These are phyloP conservation scores for Pythium scleroteichum DNA, from an alignment of 352 stramenopile genomes.

Conservation along the genomic window DNA sequence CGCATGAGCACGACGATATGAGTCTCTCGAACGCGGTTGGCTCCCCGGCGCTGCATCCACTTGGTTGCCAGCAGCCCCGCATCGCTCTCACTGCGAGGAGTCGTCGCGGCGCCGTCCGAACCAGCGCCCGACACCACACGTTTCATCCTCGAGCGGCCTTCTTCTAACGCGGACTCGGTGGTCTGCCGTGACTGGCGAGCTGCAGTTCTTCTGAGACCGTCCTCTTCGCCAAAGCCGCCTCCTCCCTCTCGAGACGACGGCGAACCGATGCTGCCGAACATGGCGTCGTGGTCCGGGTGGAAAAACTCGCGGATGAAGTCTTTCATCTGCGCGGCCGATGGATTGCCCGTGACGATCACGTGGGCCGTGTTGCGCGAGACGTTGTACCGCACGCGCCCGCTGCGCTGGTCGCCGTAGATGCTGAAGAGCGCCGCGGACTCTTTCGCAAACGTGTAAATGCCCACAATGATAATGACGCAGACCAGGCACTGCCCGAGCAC, in stretches of 20 bases:
- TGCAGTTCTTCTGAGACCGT: not conserved
- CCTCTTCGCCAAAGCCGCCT: constrained; percentile 20
- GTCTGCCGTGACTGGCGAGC: not conserved
- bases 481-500: constrained; percentile 78
- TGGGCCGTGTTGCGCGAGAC: constrained; percentile 68
- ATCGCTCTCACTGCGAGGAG: constrained; percentile 14
- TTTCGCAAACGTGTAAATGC: constrained; percentile 87
- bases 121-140: not conserved
- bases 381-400: constrained; percentile 59
- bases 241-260: constrained; percentile 9
- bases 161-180: not conserved
- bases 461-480: constrained; percentile 82
- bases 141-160: constrained; percentile 3
- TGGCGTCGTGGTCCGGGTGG: constrained; percentile 73
- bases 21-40: constrained; percentile 62
- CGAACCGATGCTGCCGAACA: constrained; percentile 25
- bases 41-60: constrained; percentile 54
- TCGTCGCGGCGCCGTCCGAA: constrained; percentile 7
- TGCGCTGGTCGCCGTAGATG: constrained; percentile 71
- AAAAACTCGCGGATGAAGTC: constrained; percentile 91
- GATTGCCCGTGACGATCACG: constrained; percentile 86
- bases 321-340: constrained; percentile 73
- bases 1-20: constrained; percentile 82
- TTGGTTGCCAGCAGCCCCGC: constrained; percentile 26
- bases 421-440: constrained; percentile 78